Conservation (phyloP, 129 eudicot genomes). For the Helichrysum umbraculigerum region DNA sequence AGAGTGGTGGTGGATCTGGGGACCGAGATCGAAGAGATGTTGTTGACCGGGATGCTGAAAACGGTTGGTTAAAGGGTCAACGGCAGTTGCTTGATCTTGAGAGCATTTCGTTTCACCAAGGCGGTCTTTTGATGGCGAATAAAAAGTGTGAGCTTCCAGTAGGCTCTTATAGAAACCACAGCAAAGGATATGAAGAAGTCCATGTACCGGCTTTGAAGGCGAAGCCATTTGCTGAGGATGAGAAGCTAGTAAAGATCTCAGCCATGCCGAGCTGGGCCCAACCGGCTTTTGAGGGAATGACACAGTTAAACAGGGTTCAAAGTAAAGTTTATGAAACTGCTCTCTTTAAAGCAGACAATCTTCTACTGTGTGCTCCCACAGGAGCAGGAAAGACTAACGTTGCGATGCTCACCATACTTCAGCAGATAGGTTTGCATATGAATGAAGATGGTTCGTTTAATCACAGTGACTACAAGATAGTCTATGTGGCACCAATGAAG, state of each 20-base stretch:
- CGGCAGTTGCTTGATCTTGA: constrained; percentile 89
- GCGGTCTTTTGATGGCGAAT: constrained; percentile 80
- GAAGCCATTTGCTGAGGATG: constrained; percentile 60
- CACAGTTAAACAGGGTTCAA: constrained; percentile 82
- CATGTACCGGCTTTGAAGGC: constrained; percentile 89
- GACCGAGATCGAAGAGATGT: constrained; percentile 51
- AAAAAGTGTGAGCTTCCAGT: constrained; percentile 81
- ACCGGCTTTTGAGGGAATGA: constrained; percentile 82
- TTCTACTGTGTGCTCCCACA: constrained; percentile 91
- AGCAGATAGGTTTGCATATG: constrained; percentile 78
- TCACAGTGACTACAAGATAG: constrained; percentile 81
- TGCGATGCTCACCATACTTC: constrained; percentile 94
- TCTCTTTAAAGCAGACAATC: constrained; percentile 68
- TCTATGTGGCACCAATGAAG: constrained; percentile 97
- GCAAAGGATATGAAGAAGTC: constrained; percentile 91
- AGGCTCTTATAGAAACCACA: constrained; percentile 73
- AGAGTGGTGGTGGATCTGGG: constrained; percentile 54
- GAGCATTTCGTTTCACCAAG: constrained; percentile 74
- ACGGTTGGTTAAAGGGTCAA: constrained; percentile 86
- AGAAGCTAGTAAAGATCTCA: constrained; percentile 64
- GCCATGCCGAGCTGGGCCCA: constrained; percentile 90
- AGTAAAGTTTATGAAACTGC: constrained; percentile 93
- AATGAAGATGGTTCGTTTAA: constrained; percentile 70
- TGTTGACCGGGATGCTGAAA: constrained; percentile 71
- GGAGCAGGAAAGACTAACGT: constrained; percentile 99